Evolutionary conservation across 2,329 filamentous ascomycete species (phyloP).

Genomic region (Ophiostoma novo-ulmi): DNA sequence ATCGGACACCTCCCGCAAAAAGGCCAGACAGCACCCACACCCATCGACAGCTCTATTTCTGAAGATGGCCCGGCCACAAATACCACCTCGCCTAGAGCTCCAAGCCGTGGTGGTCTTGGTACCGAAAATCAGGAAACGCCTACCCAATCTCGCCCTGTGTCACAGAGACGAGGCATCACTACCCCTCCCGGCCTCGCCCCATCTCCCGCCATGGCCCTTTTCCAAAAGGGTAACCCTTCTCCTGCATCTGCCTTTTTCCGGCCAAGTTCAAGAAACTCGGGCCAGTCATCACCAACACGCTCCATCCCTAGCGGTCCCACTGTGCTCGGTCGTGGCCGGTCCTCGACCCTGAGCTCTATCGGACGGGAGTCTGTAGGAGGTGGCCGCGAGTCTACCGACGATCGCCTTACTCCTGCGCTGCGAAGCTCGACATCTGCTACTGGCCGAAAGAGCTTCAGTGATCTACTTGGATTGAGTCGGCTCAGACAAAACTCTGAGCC

Average conservation of each 20-base stretch:
- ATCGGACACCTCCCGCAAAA: slow-evolving; percentile 67
- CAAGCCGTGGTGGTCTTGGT: slow-evolving; percentile 20
- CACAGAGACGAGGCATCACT: slow-evolving; percentile 31
- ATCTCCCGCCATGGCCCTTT: slow-evolving; percentile 34
- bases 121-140: slow-evolving; percentile 31
- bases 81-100: not conserved
- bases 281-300: slow-evolving; percentile 62
- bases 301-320: slow-evolving; percentile 12
- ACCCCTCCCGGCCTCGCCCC: slow-evolving; percentile 32
- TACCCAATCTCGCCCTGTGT: slow-evolving; percentile 33
- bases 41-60: slow-evolving; percentile 19
- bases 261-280: slow-evolving; percentile 47
- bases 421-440: slow-evolving; percentile 74
- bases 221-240: slow-evolving; percentile 39
- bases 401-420: slow-evolving; percentile 60
- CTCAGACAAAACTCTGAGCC: slow-evolving; percentile 78
- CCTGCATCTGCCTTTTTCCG: slow-evolving; percentile 49
- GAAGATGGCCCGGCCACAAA: slow-evolving; percentile 15
- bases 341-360: slow-evolving; percentile 83
- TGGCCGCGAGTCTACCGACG: slow-evolving; percentile 63
- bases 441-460: slow-evolving; percentile 90
- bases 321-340: slow-evolving; percentile 56
- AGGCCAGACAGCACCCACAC: slow-evolving; percentile 20
- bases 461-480: slow-evolving; percentile 72
- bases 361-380: slow-evolving; percentile 65